Conservation (phyloP, 192 early-diverging fungal genomes). For the Linnemannia elongata region DNA sequence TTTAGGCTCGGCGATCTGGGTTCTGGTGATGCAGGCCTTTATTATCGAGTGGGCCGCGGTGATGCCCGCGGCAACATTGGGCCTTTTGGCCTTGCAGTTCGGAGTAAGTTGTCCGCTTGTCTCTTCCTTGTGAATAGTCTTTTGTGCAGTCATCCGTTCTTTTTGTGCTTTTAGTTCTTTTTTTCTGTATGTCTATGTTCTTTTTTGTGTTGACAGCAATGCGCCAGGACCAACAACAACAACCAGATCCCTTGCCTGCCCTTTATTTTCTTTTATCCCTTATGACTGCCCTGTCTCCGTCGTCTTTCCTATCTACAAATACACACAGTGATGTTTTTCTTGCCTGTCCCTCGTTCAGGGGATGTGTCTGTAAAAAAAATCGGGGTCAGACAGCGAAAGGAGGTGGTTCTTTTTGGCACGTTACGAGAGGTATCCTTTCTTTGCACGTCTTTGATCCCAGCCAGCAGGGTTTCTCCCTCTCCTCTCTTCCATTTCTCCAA, state of each 20-base stretch:
- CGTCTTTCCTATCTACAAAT: background rate
- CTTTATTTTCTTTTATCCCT: background rate
- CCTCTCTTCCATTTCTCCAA: too few relatives aligned
- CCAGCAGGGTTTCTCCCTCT: too few relatives aligned
- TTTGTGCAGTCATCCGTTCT: background rate
- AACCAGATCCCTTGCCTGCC: background rate
- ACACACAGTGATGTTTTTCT: background rate
- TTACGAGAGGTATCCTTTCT: background rate
- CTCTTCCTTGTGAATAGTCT: background rate
- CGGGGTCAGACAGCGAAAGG: background rate
- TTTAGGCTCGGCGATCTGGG: slow-evolving; percentile 31
- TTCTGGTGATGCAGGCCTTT: slow-evolving; percentile 28
- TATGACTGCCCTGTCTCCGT: slow-evolving; percentile 9
- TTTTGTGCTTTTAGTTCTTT: background rate
- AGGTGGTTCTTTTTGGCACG: background rate
- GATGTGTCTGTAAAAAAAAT: background rate
- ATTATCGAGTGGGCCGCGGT: slow-evolving; percentile 29
- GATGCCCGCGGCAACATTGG: slow-evolving; percentile 14
- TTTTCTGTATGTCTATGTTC: background rate
- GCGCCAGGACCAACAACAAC: background rate
- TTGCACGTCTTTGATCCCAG: too few relatives aligned
- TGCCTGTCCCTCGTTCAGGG: background rate
- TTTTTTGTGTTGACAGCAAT: background rate
- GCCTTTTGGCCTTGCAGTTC: slow-evolving; percentile 31
- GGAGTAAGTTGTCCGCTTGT: slow-evolving; percentile 25